phyloP scores from a whole-genome alignment of 2,329 filamentous ascomycete species.

The Colletotrichum cordylinicola region DNA sequence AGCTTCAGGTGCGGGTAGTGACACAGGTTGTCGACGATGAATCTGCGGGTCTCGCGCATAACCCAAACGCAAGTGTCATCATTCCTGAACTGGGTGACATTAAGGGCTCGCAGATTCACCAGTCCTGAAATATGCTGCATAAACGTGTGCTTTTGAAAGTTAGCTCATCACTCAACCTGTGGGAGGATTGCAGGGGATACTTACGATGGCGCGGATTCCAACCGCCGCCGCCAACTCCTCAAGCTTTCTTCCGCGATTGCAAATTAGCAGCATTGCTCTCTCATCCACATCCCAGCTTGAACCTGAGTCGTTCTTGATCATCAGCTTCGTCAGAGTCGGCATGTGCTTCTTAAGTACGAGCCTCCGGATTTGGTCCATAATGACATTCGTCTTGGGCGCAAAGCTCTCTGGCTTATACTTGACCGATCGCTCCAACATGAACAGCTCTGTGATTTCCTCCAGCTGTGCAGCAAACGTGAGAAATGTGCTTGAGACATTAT shows the following conservation, averaged over 20 bases:
- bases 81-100: conserved; percentile 59
- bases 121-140: conserved; percentile 58
- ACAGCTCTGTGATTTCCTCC: conserved; percentile 61
- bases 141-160: conserved; percentile 55
- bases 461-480: conserved; percentile 59
- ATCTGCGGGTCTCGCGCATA: conserved; percentile 61
- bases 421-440: conserved; percentile 59
- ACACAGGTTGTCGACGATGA: conserved; percentile 63
- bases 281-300: conserved; percentile 63
- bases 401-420: conserved; percentile 61
- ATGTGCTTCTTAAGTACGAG: conserved; percentile 65
- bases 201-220: conserved; percentile 59
- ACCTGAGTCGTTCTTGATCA: conserved; percentile 64
- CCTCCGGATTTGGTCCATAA: conserved; percentile 64
- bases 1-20: conserved; percentile 61
- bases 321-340: conserved; percentile 56
- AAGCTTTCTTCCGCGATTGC: conserved; percentile 51
- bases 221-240: conserved; percentile 63
- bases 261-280: conserved; percentile 60
- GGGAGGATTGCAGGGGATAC: conserved; percentile 28
- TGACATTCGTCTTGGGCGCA: conserved; percentile 53
- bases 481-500: conserved; percentile 64
- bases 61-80: conserved; percentile 63
- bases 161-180: not conserved
- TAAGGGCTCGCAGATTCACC: conserved; percentile 57